Base-by-base conservation (phyloP, 164 flowering plant species). In the Brasenia schreberi region DNA sequence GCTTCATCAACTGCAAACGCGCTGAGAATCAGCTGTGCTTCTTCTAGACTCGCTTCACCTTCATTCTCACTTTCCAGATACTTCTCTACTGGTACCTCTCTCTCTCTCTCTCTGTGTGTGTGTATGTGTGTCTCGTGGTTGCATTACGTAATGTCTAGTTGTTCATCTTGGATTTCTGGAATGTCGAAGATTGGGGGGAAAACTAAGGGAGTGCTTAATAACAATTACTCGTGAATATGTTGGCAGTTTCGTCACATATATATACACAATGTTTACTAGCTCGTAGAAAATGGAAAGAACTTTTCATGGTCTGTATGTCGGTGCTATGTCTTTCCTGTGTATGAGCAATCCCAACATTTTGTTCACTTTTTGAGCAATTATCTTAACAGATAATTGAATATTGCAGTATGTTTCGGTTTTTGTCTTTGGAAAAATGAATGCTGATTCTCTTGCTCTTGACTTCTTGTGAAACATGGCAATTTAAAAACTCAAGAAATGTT, bases 1-100 rank as follows among this genome's bases (percentile, higher is more conserved):
- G 99, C 97, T 76, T 94, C 99, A 76, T 91, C 97, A 11, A 84
- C 97, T 6, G 94, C 96, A 66, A 91, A 87, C 82, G 94, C 92
- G 4, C 88, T 91, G 16, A 85, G 67, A 70, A 63, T 89, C 77
- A 86, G 96, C 64, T 67, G 77, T 67, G 19, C 81, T 58, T 66
- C 69, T 67, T 49, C 56, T 5, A 14, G 12, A 49, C 4, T 72
- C 80, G 3, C 70, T 68, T 77, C 53, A 33, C 80, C 86, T 59
- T 72, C 84, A 4, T 80, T 83, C 68, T 76, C 91, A 19, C 79
- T 89, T 77, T 84, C 91, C 56, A 85, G 88, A 81, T 86, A 88
- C 84, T 94, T 94, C 84, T 91, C 98, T 42, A 65, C 92, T 68
- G 97, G 98, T 94, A 82, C 5, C 12, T 33, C 45, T 45, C 17